These are phyloP conservation scores for Gastrolobium bilobum DNA, from an alignment of 306 rosid species.

Conservation along the genomic window DNA sequence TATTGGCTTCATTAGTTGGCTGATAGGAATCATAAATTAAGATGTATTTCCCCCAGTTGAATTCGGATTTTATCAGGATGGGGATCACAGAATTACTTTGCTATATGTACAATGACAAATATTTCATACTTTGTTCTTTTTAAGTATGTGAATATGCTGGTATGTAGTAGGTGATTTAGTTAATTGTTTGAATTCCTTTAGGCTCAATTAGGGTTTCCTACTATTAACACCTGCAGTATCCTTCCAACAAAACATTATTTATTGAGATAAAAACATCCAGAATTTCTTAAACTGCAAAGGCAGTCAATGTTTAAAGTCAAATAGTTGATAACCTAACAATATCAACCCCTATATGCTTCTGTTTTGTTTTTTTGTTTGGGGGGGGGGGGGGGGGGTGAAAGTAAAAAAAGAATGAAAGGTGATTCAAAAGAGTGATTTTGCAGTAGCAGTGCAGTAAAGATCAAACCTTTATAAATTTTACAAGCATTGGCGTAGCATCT, in stretches of 20 bases:
- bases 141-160: slow-evolving; percentile 2
- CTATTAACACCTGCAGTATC: background rate
- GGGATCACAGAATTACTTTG: background rate
- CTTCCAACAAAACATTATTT: background rate
- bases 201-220: slow-evolving; percentile 3
- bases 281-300: background rate
- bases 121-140: background rate
- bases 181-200: background rate
- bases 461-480: slow-evolving; percentile 82
- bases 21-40: background rate
- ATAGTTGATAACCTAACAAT: slow-evolving; percentile 4
- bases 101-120: background rate
- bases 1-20: slow-evolving; percentile 31
- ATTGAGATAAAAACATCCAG: slow-evolving; percentile 1
- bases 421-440: slow-evolving; percentile 29
- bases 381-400: background rate
- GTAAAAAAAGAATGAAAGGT: slow-evolving; percentile 32
- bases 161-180: background rate
- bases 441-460: slow-evolving; percentile 25
- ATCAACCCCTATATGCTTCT: background rate
- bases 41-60: background rate
- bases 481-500: slow-evolving; percentile 87
- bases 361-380: no score
- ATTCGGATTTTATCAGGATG: background rate
- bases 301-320: background rate